Base-by-base conservation (phyloP, 108 stramenopile genomes). In the Chaetoceros tenuissimus region DNA sequence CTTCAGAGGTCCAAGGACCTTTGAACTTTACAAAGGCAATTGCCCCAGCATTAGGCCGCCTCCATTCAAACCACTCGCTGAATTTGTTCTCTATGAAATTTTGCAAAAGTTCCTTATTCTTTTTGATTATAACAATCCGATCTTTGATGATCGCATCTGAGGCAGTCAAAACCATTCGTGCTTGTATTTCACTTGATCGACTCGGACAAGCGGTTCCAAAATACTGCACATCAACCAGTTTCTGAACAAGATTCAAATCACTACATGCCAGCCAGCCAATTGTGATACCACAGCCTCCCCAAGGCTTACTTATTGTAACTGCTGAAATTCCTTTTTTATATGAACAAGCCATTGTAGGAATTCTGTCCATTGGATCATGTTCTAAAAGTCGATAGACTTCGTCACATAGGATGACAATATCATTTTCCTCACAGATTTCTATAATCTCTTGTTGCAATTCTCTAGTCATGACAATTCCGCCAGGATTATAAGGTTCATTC, bases 401-500 rank as follows among this genome's bases (percentile, higher is more conserved):
- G 50, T 89, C 87, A 18, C 71, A 79, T 27, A 89, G 51, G 29
- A 84, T 57, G 18, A 64, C 53, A 59, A 82, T 78, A 3, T 52
- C 64, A 45, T 81, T 64, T 22, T 69, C 28, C 26, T 60, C 54
- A 40, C 71, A 71, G 3, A 85, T 49, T 49, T 69, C 66, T 29
- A 88, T 67, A 3, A 88, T 25, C 46, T 75, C 73, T 24, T 48
- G 19, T 47, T 82, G 82, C 13, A 61, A 46, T 28, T 67, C 51
- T 10, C 2, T 1, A 1, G 23, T 53, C 81, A 85, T 79, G 50
- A 89, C 70, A 30, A 75, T 79, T 2, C 87, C 87, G 26, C 73
- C 79, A n/a, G 87, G 87, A 77, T 89, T 89, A 57, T 77, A 71
- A 1, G 87, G 87, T 66, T 89, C 77, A 49, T 89, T 89, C 7